A percentile compares a stretch with the other conserved stretches of the same genome.
Evolutionary conservation across 805 yeast genomes (phyloP).

Genomic region (Zygosaccharomyces kombuchaensis): DNA sequence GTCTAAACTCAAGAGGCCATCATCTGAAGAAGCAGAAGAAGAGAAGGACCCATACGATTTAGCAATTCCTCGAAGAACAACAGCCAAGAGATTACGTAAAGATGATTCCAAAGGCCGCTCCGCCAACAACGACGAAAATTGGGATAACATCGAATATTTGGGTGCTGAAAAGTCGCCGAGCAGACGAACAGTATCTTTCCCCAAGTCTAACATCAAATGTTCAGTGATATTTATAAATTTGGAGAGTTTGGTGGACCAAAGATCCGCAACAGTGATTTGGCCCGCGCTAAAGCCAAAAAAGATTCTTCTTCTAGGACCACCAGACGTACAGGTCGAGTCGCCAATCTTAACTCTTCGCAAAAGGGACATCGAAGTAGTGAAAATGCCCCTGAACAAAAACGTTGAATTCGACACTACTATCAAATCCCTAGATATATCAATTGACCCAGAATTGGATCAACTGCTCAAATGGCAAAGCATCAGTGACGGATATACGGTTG

Average conservation of each 20-base stretch:
- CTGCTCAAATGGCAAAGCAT: slow-evolving; percentile 77
- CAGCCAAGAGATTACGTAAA: slow-evolving; percentile 22
- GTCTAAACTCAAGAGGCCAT: slow-evolving; percentile 26
- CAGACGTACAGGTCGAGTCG: slow-evolving; percentile 18
- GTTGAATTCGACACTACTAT: slow-evolving; percentile 52
- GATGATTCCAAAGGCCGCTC: slow-evolving; percentile 34
- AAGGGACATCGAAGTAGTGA: slow-evolving; percentile 34
- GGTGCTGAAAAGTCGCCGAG: slow-evolving; percentile 53
- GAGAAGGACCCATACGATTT: slow-evolving; percentile 30
- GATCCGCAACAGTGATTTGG: slow-evolving; percentile 74
- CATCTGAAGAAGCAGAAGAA: slow-evolving; percentile 24
- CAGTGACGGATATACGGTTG: slow-evolving; percentile 74
- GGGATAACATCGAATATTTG: slow-evolving; percentile 48
- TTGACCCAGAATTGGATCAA: slow-evolving; percentile 62
- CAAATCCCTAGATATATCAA: slow-evolving; percentile 54
- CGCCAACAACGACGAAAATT: slow-evolving; percentile 37
- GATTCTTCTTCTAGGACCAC: slow-evolving; percentile 44
- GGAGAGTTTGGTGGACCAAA: slow-evolving; percentile 75
- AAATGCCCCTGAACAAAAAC: slow-evolving; percentile 36
- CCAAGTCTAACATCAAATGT: slow-evolving; percentile 54
- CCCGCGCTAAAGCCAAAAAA: slow-evolving; percentile 76
- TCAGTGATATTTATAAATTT: slow-evolving; percentile 73
- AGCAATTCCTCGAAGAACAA: slow-evolving; percentile 21
- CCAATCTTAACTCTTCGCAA: slow-evolving; percentile 16
- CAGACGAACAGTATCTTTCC: slow-evolving; percentile 36